Base-by-base conservation (phyloP, 345 rosid species). In the Gossypium turneri region DNA sequence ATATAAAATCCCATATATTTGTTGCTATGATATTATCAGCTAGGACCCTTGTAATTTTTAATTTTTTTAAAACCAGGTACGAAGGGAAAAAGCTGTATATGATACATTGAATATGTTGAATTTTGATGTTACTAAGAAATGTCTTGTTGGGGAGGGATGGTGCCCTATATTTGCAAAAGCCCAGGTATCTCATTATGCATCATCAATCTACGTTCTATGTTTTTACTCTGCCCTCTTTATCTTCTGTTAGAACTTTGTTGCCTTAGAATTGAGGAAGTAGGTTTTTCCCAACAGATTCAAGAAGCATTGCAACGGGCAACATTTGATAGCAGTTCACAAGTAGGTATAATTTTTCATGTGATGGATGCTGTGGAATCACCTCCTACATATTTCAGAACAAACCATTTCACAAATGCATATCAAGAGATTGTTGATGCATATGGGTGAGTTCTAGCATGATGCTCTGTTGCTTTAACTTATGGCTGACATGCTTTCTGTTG, bases 91-190 rank as follows among this genome's bases (percentile, higher is more conserved):
- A 79, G 97, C 95, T 25, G 92, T 92, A 51, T 92, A 88, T 84
- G 98, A 92, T 84, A 84, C 94, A 9, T 79, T 94, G 80, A 94
- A 94, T 81, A 94, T 91, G 97, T 86, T 94, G 73, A 94, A 94
- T 84, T 94, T 92, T 75, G 98, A 94, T 85, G 98, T 94, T 70
- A 92, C 98, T 15, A 94, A 94, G 80, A 94, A 94, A 81, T 94
- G 97, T 81, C 97, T 94, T 73, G 95, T 94, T 73, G 97, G 98
- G 56, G 98, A 94, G 82, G 97, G 98, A 50, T 94, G 98, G 98
- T 94, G 98, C 75, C 98, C 98, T 43, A 79, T 87, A 76, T 94
- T 90, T 86, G 98, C 98, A 51, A 91, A 87, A 87, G 63, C 87
- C 64, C 87, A 91, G 94, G 98, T 92, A 85, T 74, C 56, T 71